Base-by-base conservation (phyloP, 2,329 filamentous ascomycete genomes). In the Aspergillus sp. region DNA sequence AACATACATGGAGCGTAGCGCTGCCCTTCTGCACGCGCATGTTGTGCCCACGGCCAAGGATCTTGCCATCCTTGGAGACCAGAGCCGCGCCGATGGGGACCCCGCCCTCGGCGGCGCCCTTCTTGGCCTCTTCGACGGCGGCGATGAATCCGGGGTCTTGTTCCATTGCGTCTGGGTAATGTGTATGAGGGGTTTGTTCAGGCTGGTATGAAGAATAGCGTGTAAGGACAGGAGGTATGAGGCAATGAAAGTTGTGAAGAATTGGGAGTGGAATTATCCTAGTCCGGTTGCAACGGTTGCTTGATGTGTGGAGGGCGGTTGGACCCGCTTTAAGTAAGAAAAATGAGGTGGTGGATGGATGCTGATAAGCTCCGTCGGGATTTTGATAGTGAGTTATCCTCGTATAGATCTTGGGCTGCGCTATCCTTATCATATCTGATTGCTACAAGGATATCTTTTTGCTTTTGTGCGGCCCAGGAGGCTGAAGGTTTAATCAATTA, bases 41-140 rank as follows among this genome's bases (percentile, higher is more conserved):
- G 63, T 92, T 92, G 67, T 88, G 88, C 10, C 88, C 88, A 53
- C 81, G 77, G 16, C 88, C 88, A 4, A 91, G 76, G 38, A 91
- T 82, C 57, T 79, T 84, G 55, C 88, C 88, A 60, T 89, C 82
- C 51, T 80, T 80, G 36, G 82, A 81, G n/a, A 91, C 80, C 22
- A 92, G 76, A 53, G 76, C 79, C 41, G 82, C 82, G 41, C 82
- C 82, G 51, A 82, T 78, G 1, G 82, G 82, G 2, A 84, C 77
- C 42, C 82, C 82, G 47, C 81, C 82, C 67, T 85, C 81, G n/a
- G 71, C 69, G 47, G 72, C 73, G 47, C 82, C 79, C 59, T 76
- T 70, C 62, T 75, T 78, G 11, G 82, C 82, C 65, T 85, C 81
- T 56, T 81, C 78, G 14, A 85, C 65, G 35, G 82, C 82, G 43